Evolutionary conservation across 2,329 filamentous ascomycete genomes (phyloP).

Genomic region (Pseudocercospora pini-densiflorae): DNA sequence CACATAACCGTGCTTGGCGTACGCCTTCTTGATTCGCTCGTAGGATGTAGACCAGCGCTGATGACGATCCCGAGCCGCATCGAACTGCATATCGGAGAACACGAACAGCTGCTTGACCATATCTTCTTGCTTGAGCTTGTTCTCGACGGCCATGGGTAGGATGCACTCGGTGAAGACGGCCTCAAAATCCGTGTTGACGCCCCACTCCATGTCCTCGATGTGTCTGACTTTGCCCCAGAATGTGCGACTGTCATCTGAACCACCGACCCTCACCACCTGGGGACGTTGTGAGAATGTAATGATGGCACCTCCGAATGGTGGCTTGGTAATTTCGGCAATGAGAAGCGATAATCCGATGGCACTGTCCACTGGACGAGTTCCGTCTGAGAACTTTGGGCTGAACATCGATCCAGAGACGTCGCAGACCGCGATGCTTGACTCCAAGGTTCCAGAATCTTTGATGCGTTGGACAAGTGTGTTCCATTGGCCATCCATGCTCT

Average conservation of each 20-base stretch:
- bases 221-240: slow-evolving; percentile 50
- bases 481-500: slow-evolving; percentile 59
- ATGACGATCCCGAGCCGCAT: slow-evolving; percentile 40
- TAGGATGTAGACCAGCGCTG: slow-evolving; percentile 52
- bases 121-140: slow-evolving; percentile 58
- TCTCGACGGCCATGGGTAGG: slow-evolving; percentile 57
- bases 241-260: slow-evolving; percentile 37
- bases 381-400: slow-evolving; percentile 47
- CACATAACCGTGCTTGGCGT: slow-evolving; percentile 57
- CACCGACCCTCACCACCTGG: slow-evolving; percentile 47
- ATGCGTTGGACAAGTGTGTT: slow-evolving; percentile 62
- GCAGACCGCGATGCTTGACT: slow-evolving; percentile 61
- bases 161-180: slow-evolving; percentile 60
- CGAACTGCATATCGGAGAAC: slow-evolving; percentile 66
- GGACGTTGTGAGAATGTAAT: slow-evolving; percentile 59
- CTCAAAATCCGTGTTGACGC: slow-evolving; percentile 57
- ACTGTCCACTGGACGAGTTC: slow-evolving; percentile 57
- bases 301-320: slow-evolving; percentile 60
- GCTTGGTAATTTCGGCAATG: slow-evolving; percentile 56
- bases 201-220: slow-evolving; percentile 45
- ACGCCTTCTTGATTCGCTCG: slow-evolving; percentile 55
- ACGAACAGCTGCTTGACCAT: slow-evolving; percentile 67
- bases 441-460: slow-evolving; percentile 58
- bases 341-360: slow-evolving; percentile 62
- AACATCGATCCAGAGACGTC: slow-evolving; percentile 63